These are phyloP conservation scores for Apiospora aurea DNA, from an alignment of 2,329 filamentous ascomycete species.

Conservation along the genomic window DNA sequence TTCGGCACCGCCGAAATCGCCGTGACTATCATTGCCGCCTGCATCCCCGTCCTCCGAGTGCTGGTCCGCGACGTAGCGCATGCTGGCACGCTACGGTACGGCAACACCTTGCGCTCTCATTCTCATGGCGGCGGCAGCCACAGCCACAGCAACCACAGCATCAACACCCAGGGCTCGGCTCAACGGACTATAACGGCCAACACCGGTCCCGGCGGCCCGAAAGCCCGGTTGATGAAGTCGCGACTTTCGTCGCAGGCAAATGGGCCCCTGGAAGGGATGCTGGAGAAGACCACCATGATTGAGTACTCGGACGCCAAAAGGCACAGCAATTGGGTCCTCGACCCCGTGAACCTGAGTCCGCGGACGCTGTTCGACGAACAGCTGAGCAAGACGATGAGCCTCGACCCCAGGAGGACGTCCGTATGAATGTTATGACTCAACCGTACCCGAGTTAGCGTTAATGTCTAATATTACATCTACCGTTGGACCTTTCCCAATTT, in stretches of 20 bases:
- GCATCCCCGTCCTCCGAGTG: conserved; percentile 43
- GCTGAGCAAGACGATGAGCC: not conserved
- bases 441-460: not conserved
- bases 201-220: not conserved
- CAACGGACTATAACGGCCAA: not conserved
- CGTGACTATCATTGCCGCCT: conserved; percentile 40
- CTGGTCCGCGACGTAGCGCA: conserved; percentile 36
- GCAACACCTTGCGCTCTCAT: not conserved
- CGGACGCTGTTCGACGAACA: not conserved
- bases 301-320: not conserved
- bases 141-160: not conserved
- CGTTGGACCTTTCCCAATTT: conserved; percentile 21
- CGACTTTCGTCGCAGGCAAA: not conserved
- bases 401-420: not conserved
- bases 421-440: not conserved
- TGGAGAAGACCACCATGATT: not conserved
- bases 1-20: conserved; percentile 40
- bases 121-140: not conserved
- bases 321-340: not conserved
- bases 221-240: not conserved
- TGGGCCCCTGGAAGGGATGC: not conserved
- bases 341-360: not conserved
- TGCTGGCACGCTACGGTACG: not conserved
- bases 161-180: not conserved
- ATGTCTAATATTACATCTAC: not conserved